phyloP scores from a whole-genome alignment of 257 asterid genomes.

The Scutellaria minor region DNA sequence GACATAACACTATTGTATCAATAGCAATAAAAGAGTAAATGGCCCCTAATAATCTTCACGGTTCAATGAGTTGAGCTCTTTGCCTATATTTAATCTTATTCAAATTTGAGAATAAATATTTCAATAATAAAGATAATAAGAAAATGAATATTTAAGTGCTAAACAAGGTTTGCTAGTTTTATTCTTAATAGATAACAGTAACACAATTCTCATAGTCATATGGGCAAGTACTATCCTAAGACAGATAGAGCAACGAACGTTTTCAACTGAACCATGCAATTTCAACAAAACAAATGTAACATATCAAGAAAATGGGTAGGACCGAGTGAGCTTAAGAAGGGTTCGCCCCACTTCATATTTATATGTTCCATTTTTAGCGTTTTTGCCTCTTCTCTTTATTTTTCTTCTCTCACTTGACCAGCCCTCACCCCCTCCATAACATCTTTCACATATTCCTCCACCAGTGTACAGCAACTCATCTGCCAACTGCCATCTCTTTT shows the following conservation, averaged over 20 bases:
- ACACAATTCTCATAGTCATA: background rate
- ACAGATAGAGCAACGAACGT: background rate
- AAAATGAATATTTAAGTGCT: background rate
- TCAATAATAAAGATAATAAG: background rate
- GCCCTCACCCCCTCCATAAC: background rate
- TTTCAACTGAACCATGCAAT: background rate
- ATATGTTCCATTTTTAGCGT: too few relatives aligned
- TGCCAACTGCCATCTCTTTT: background rate
- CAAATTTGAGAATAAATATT: background rate
- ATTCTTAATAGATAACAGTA: background rate
- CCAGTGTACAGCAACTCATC: background rate
- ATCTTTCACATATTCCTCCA: background rate
- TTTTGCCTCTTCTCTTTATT: background rate
- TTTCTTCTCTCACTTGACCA: background rate
- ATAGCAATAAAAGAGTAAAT: background rate
- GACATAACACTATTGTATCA: too few relatives aligned
- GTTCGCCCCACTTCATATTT: too few relatives aligned
- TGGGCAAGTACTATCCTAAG: background rate
- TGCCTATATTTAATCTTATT: background rate
- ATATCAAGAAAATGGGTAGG: background rate
- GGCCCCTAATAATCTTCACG: background rate
- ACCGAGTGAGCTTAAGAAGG: too few relatives aligned
- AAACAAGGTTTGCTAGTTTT: background rate
- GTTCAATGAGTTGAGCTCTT: background rate
- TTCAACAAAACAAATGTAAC: background rate